Conservation (phyloP, 2,329 filamentous ascomycete genomes). For the Pestalotiopsis sp. region DNA sequence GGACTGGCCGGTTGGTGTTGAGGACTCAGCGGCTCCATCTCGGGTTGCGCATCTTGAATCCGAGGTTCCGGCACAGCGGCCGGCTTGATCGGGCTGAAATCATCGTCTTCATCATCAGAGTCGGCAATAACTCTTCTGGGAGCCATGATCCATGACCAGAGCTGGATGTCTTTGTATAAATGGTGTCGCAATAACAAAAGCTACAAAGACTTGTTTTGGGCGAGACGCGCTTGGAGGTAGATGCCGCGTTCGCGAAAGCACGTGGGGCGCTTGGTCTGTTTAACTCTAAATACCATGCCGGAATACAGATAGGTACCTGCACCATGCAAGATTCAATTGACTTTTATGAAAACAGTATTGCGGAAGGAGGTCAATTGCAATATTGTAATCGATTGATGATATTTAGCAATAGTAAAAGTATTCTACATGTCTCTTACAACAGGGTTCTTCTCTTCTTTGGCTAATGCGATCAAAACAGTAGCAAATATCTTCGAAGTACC, state of each 20-base stretch:
- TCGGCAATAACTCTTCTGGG: slow-evolving; percentile 31
- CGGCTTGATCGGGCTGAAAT: slow-evolving; percentile 16
- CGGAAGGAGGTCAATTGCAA: neutral
- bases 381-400: neutral
- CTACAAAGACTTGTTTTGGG: neutral
- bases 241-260: neutral
- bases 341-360: neutral
- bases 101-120: slow-evolving; percentile 33
- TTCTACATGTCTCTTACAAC: too few species aligned
- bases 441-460: too few species aligned
- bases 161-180: neutral
- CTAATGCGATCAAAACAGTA: too few species aligned
- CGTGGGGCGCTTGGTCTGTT: neutral
- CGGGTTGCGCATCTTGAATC: slow-evolving; percentile 16
- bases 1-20: slow-evolving; percentile 19
- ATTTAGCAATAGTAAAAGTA: too few species aligned
- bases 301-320: neutral
- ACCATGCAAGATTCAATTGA: neutral
- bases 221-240: neutral
- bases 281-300: neutral
- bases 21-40: slow-evolving; percentile 30
- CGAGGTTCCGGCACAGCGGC: slow-evolving; percentile 14
- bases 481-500: too few species aligned
- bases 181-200: neutral
- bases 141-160: slow-evolving; percentile 21